A percentile compares a stretch with the other conserved stretches of the same genome.
Evolutionary conservation across 371 early-diverging fungal species (phyloP).

Genomic region (Syncephalis fuscata): DNA sequence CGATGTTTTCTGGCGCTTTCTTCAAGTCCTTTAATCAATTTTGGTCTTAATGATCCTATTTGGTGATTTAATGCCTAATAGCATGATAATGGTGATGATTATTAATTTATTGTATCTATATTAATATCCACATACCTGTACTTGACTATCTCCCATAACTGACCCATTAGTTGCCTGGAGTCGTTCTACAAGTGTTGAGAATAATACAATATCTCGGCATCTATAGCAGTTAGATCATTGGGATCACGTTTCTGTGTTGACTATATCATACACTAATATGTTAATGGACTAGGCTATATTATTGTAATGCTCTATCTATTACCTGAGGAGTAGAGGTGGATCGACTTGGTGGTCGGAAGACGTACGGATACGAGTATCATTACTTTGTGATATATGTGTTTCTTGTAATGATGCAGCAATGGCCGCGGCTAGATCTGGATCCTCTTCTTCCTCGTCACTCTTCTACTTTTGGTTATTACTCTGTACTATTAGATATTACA

Average conservation of each 20-base stretch:
- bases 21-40: conserved; percentile 41
- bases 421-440: conserved; percentile 77
- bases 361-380: neutral
- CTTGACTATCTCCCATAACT: conserved; percentile 40
- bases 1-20: conserved; percentile 48
- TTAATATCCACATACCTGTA: conserved; percentile 20
- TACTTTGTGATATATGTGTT: conserved; percentile 12
- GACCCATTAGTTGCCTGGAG: conserved; percentile 34
- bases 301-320: neutral
- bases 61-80: conserved; percentile 39
- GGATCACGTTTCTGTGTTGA: neutral
- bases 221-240: conserved; percentile 28
- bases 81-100: no score
- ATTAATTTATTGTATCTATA: neutral
- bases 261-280: neutral
- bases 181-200: conserved; percentile 43
- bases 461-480: neutral
- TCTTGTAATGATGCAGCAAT: conserved; percentile 86
- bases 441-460: conserved; percentile 43
- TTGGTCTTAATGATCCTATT: conserved; percentile 53
- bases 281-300: neutral
- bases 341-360: neutral
- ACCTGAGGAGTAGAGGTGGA: neutral
- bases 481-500: neutral
- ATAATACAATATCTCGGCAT: conserved; percentile 52